Evolutionary conservation across 306 rosid species (phyloP).

Genomic region (Pyrus bretschneideri): DNA sequence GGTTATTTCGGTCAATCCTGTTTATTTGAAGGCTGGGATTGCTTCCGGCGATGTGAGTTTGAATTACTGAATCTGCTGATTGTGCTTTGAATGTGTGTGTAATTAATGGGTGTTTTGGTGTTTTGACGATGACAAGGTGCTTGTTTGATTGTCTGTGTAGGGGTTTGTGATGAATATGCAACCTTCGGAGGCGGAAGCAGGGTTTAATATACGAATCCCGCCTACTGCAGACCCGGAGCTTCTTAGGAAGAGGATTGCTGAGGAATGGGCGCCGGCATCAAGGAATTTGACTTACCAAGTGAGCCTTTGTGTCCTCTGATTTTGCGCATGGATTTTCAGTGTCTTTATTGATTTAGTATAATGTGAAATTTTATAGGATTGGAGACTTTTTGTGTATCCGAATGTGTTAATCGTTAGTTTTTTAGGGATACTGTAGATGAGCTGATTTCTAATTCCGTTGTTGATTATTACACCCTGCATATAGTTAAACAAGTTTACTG

Average conservation of each 20-base stretch:
- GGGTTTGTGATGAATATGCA: slow-evolving; percentile 92
- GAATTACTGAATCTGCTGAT: not conserved
- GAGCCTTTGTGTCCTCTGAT: not conserved
- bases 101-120: not conserved
- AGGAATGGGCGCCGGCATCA: slow-evolving; percentile 77
- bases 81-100: not conserved
- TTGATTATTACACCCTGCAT: too few species aligned
- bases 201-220: slow-evolving; percentile 69
- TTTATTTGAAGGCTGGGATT: slow-evolving; percentile 67
- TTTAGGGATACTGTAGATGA: not conserved
- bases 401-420: not conserved
- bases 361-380: not conserved
- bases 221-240: slow-evolving; percentile 58
- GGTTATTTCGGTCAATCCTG: slow-evolving; percentile 84
- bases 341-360: not conserved
- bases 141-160: slow-evolving; percentile 21
- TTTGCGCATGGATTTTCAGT: not conserved
- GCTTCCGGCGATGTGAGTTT: slow-evolving; percentile 50
- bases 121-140: not conserved
- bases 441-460: not conserved
- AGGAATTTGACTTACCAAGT: slow-evolving; percentile 80
- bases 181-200: slow-evolving; percentile 91
- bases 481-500: not conserved
- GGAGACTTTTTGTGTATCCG: not conserved
- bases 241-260: slow-evolving; percentile 52